Conservation (phyloP, 257 asterid genomes). For the Fraxinus pennsylvanica region DNA sequence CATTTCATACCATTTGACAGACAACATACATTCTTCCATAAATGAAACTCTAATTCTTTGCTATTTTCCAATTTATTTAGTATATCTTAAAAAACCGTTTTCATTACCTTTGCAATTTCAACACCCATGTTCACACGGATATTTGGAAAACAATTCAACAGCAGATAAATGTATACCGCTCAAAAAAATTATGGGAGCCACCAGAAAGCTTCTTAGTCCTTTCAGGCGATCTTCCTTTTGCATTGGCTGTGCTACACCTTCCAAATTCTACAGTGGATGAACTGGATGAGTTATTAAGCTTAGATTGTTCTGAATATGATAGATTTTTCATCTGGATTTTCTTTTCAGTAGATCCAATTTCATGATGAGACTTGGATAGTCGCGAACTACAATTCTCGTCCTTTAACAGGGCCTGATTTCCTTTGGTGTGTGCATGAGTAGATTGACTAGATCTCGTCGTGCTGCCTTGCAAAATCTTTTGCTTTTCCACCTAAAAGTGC, state of each 20-base stretch:
- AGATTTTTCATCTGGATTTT: constrained; percentile 32
- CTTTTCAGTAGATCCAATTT: constrained; percentile 39
- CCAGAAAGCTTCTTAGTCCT: constrained; percentile 54
- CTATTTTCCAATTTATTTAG: not conserved
- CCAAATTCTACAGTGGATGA: constrained; percentile 32
- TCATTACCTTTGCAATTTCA: not conserved
- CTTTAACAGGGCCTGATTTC: constrained; percentile 37
- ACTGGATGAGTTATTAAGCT: constrained; percentile 30
- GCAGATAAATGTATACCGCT: constrained; percentile 51
- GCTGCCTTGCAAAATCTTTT: constrained; percentile 72
- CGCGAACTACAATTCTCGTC: constrained; percentile 36
- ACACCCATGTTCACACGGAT: constrained; percentile 10
- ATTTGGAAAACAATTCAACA: constrained; percentile 11
- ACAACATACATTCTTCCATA: not conserved
- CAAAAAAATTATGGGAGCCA: constrained; percentile 56
- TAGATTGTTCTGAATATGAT: constrained; percentile 32
- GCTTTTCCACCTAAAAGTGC: constrained; percentile 73
- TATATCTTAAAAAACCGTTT: not conserved
- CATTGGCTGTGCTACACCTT: constrained; percentile 36
- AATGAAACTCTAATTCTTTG: not conserved
- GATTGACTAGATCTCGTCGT: constrained; percentile 33
- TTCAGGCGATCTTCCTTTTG: constrained; percentile 39
- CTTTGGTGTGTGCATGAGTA: constrained; percentile 35
- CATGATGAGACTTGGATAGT: constrained; percentile 35
- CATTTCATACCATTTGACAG: not conserved